Base-by-base conservation (phyloP, 176 grass and related monocot species). In the Oryza meridionalis region DNA sequence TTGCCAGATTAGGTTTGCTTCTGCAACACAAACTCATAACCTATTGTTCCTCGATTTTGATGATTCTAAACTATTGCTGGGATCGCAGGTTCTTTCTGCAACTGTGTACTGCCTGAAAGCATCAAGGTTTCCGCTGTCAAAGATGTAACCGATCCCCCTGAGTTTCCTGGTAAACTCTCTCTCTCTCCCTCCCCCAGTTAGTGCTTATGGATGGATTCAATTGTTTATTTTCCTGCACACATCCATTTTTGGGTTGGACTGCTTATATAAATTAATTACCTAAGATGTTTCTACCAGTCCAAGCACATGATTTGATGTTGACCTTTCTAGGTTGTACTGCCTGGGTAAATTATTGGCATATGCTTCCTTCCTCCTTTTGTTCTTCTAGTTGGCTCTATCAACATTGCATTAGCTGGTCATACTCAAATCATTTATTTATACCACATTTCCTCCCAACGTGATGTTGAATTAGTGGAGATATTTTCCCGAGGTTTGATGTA, bases 21-120 rank as follows among this genome's bases (percentile, higher is more conserved):
- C 64, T 67, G 50, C 4, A 63, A 38, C 14, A 12, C 47, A n/a
- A 2, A 11, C 19, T 26, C 50, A 15, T 64, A 66, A 63, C 46
- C 67, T 86, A 0, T 73, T 51, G 49, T 17, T 78, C 31, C 77
- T 50, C 31, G 11, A 4, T 49, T 16, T 51, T 61, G 64, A 5
- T 1, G 22, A 19, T 80, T 67, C 78, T 81, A 14, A 82, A 9
- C 58, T 75, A 29, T 62, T 82, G 38, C 33, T 77, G 70, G n/a
- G 53, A 85, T 77, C 55, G 15, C 89, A 97, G 95, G 95, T 83
- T 97, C 95, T 25, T 89, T 91, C 47, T 97, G 89, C 90, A 94
- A 86, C 77, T 97, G 95, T 47, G 76, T 97, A 21, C 85, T 97
- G 66, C 95, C 95, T 67, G 92, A 92, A 80, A 86, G 79, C 72